Evolutionary conservation across 1,284 basidiomycete genomes (phyloP).

Genomic region (Pascua sp.): DNA sequence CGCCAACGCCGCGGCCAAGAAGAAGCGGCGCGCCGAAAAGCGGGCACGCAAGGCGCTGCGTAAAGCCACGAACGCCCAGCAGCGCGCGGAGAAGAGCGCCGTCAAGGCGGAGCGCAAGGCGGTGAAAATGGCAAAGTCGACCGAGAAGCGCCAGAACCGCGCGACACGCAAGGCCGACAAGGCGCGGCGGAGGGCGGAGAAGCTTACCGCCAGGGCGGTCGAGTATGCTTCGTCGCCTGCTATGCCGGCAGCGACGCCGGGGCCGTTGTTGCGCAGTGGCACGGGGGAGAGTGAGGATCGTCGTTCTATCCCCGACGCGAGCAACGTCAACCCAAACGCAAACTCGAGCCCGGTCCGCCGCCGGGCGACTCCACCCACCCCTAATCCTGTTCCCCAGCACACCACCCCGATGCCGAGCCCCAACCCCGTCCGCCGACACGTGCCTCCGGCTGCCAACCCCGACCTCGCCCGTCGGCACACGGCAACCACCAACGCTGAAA

Average conservation of each 20-base stretch:
- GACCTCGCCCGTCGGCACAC: too few relatives aligned
- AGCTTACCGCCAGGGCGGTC: slow-evolving; percentile 1
- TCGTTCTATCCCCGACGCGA: too few relatives aligned
- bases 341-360: too few relatives aligned
- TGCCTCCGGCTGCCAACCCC: too few relatives aligned
- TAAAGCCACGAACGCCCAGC: slow-evolving; percentile 4
- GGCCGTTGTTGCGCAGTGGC: too few relatives aligned
- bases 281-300: too few relatives aligned
- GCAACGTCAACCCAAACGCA: too few relatives aligned
- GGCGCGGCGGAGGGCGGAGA: slow-evolving; percentile 1
- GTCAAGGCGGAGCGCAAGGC: slow-evolving; percentile 1
- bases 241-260: not conserved
- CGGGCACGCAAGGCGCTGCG: slow-evolving; percentile 5
- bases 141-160: not conserved
- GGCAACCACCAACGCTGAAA: too few relatives aligned
- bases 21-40: slow-evolving; percentile 11
- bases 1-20: slow-evolving; percentile 2
- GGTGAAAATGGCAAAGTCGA: not conserved
- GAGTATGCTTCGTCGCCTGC: not conserved
- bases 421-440: too few relatives aligned
- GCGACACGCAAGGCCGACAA: slow-evolving; percentile 3
- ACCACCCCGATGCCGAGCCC: too few relatives aligned
- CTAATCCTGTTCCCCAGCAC: too few relatives aligned
- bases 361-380: too few relatives aligned
- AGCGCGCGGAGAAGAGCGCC: not conserved